Percentiles rank a stretch among this genome's conserved stretches.
These are phyloP conservation scores for Fusarium odoratissimum DNA, from an alignment of 2,329 filamentous ascomycete species.

Conservation along the genomic window DNA sequence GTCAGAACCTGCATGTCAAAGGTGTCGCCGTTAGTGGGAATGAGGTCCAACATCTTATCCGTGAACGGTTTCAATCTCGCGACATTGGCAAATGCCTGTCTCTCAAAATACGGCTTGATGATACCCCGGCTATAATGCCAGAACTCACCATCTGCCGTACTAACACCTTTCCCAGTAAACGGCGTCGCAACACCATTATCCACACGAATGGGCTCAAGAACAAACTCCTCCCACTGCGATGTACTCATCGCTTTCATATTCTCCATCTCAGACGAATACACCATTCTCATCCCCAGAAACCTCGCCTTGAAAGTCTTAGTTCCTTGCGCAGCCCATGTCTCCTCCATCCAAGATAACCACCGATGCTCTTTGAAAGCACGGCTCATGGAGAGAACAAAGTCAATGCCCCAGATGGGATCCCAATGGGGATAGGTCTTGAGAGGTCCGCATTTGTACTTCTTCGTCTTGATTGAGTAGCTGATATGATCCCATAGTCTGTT, in stretches of 20 bases:
- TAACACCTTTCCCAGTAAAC: constrained; percentile 34
- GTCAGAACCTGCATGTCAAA: constrained; percentile 5
- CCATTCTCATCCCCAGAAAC: constrained; percentile 34
- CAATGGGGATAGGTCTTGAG: constrained; percentile 1
- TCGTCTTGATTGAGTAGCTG: constrained; percentile 11
- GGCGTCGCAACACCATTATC: constrained; percentile 30
- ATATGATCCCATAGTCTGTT: constrained; percentile 8
- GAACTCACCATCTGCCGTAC: constrained; percentile 32
- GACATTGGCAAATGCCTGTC: constrained; percentile 33
- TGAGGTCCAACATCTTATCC: neutral
- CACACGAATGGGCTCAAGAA: constrained; percentile 35
- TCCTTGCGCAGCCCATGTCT: constrained; percentile 3
- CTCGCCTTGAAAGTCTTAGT: constrained; percentile 37
- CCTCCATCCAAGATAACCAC: constrained; percentile 37
- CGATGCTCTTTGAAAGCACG: constrained; percentile 28
- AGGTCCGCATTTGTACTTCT: constrained; percentile 1
- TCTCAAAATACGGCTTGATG: constrained; percentile 39
- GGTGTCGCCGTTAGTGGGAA: neutral
- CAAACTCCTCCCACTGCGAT: constrained; percentile 37
- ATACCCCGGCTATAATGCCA: constrained; percentile 36
- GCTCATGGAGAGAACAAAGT: constrained; percentile 32
- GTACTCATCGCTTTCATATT: constrained; percentile 39
- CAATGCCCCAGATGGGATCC: constrained; percentile 25
- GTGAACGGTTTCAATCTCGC: constrained; percentile 34
- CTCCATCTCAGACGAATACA: constrained; percentile 38